These are phyloP conservation scores for Raphanus hybrid DNA, from an alignment of 441 rosid genomes.

Conservation along the genomic window DNA sequence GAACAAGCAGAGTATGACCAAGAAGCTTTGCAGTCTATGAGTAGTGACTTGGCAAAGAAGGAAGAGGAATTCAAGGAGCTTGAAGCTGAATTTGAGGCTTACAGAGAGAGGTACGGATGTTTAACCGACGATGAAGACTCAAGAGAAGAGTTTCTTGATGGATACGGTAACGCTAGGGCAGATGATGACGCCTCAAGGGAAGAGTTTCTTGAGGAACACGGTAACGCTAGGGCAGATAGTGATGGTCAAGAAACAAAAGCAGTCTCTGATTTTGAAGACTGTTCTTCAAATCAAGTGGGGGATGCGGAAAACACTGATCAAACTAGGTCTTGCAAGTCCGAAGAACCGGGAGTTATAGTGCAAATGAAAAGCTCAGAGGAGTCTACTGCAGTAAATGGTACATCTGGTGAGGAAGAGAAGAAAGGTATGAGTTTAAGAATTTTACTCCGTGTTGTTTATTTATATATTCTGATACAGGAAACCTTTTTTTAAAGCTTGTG, in stretches of 20 bases:
- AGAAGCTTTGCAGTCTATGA: slow-evolving; percentile 70
- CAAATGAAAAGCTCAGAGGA: slow-evolving; percentile 37
- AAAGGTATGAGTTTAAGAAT: slow-evolving; percentile 40
- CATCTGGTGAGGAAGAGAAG: slow-evolving; percentile 32
- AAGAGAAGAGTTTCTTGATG: slow-evolving; percentile 26
- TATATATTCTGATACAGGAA: not conserved
- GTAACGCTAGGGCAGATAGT: slow-evolving; percentile 21
- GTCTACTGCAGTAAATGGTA: slow-evolving; percentile 15
- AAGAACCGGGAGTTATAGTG: slow-evolving; percentile 23
- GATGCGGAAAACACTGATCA: slow-evolving; percentile 20
- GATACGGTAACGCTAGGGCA: slow-evolving; percentile 5
- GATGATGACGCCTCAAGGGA: slow-evolving; percentile 37
- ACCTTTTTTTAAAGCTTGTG: not conserved
- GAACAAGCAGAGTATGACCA: slow-evolving; percentile 94
- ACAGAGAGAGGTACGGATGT: slow-evolving; percentile 57
- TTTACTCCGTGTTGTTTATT: slow-evolving; percentile 4
- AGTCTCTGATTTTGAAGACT: slow-evolving; percentile 31
- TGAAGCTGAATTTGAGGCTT: slow-evolving; percentile 66
- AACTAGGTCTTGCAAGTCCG: slow-evolving; percentile 24
- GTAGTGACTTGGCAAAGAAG: slow-evolving; percentile 54
- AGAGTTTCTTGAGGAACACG: slow-evolving; percentile 5
- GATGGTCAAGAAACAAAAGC: slow-evolving; percentile 39
- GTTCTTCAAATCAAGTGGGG: slow-evolving; percentile 34
- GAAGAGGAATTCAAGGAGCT: slow-evolving; percentile 64
- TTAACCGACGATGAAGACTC: slow-evolving; percentile 40